Base-by-base conservation (phyloP, 345 rosid genomes). In the Carallia brachiata region DNA sequence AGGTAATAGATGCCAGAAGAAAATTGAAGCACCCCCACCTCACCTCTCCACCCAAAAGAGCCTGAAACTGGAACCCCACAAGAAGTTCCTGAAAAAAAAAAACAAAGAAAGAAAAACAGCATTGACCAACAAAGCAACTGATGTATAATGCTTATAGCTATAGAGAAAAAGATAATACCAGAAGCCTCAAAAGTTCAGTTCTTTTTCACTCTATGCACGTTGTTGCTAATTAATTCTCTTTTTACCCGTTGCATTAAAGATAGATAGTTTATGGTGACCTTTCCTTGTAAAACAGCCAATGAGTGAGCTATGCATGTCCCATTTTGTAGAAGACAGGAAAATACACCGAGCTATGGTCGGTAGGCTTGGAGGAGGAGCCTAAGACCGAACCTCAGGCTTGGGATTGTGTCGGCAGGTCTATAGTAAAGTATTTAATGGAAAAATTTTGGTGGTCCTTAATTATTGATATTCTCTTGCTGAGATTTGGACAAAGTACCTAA, bases 401-500 rank as follows among this genome's bases (percentile, higher is more conserved):
- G 71, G 40, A 4, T 52, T 39, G 67, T 73, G 77, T 73, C 77
- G 77, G 77, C 72, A 73, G 77, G 32, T 4, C 40, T 52, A 31
- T 2, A 36, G 32, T n/a, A 10, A 18, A 31, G 19, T n/a, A 36
- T 52, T 66, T 52, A 52, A 13, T 37, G 55, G 67, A 62, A 32
- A 37, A 23, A 47, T 9, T 40, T 74, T 12, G 68, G 72, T 61
- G 71, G 67, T 53, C 52, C 66, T 36, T 32, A 32, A 16, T 27
- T 40, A 32, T 36, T 13, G 6, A 40, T 34, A 55, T 55, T 30
- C 4, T 62, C 39, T 40, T n/a, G 52, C 7, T 36, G 39, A 0
- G 23, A 27, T 55, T 58, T 61, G 61, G 76, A 67, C 72, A 59
- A 34, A 19, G 36, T 9, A 80, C 72, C 86, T 70, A 73, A 67